Base-by-base conservation (phyloP, 768 basidiomycete species). In the Cantharellus cinnabarinus region DNA sequence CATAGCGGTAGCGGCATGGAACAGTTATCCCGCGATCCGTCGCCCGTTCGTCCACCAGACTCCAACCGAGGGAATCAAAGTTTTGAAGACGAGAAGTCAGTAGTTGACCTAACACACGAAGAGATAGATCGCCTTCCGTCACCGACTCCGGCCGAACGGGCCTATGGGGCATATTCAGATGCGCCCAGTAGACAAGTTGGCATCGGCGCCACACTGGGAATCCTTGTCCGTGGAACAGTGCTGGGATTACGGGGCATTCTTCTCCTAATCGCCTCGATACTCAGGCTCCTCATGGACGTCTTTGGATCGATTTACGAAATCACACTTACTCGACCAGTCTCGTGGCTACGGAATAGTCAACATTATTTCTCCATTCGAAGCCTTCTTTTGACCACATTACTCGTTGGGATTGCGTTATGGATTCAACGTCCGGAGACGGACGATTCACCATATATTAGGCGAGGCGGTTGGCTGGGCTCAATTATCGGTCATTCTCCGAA, bases 71-170 rank as follows among this genome's bases (percentile, higher is more conserved):
- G 5, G 10, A 14, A 14, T 42, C 14, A 5, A 5, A 41, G 14
- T 14, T 10, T 5, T 2, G 38, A 57, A 7, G 40, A 57, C 37
- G 35, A 39, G 38, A 5, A 7, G 15, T 10, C 34, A 15, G 56
- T 10, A 14, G 41, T 41, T 41, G 37, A 40, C 40, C 35, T 57
- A 15, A 7, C 14, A 41, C 15, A 38, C 34, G 56, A 57, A 14
- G 52, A 54, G 52, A 35, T 50, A 40, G 50, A 52, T 38, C 10
- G 75, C 77, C 40, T 71, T 71, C 5, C 73, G 77, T 61, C 63
- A 74, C 3, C 65, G 65, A 40, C 64, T 71, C 52, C 65, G 0
- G 52, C 10, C 14, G 52, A 10, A 10, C 14, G 38, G 52, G 10
- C 52, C 38, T 54, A 37, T 1, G 44, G 44, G 0, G 44, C 44